Conservation (phyloP, 495 filamentous ascomycete species). For the Pyrenopolyporus hunteri region DNA sequence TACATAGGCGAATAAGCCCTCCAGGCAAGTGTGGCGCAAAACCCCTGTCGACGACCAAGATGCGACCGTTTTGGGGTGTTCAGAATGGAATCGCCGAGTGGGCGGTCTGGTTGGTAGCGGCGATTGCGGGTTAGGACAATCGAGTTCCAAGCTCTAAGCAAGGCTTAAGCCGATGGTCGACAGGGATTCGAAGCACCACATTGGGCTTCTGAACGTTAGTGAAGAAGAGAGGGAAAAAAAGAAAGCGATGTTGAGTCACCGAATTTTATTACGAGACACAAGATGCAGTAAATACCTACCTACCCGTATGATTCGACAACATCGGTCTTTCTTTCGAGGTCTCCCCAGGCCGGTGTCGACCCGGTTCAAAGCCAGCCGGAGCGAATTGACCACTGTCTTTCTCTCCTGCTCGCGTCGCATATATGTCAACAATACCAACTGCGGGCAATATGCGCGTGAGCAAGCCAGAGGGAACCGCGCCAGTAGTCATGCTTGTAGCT, state of each 20-base stretch:
- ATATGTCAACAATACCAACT: conserved; percentile 22
- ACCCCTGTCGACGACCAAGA: conserved; percentile 35
- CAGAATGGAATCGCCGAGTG: conserved; percentile 36
- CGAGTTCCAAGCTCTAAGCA: conserved; percentile 17
- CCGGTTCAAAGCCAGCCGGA: not conserved
- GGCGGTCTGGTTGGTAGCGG: conserved; percentile 33
- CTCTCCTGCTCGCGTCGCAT: conserved; percentile 23
- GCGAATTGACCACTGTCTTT: conserved; percentile 6
- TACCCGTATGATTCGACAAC: too few species aligned
- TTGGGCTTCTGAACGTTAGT: conserved; percentile 16
- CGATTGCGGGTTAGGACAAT: conserved; percentile 24
- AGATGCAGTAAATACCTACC: too few species aligned
- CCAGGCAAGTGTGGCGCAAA: conserved; percentile 35
- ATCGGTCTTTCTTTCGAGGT: too few species aligned
- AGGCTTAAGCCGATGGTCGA: conserved; percentile 20
- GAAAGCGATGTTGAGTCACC: conserved; percentile 29
- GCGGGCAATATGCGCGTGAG: conserved; percentile 36
- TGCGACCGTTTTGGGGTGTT: conserved; percentile 34
- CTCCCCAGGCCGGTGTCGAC: too few species aligned
- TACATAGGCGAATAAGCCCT: conserved; percentile 29
- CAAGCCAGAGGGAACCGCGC: conserved; percentile 34
- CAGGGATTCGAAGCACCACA: conserved; percentile 16
- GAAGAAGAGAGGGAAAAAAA: conserved; percentile 8
- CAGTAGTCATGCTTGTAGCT: conserved; percentile 38
- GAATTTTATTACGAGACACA: conserved; percentile 11